Evolutionary conservation across 163 green algal genomes (phyloP), one percentile per base, ranked within the genome.

Genomic region (Prototheca wickerhamii): DNA sequence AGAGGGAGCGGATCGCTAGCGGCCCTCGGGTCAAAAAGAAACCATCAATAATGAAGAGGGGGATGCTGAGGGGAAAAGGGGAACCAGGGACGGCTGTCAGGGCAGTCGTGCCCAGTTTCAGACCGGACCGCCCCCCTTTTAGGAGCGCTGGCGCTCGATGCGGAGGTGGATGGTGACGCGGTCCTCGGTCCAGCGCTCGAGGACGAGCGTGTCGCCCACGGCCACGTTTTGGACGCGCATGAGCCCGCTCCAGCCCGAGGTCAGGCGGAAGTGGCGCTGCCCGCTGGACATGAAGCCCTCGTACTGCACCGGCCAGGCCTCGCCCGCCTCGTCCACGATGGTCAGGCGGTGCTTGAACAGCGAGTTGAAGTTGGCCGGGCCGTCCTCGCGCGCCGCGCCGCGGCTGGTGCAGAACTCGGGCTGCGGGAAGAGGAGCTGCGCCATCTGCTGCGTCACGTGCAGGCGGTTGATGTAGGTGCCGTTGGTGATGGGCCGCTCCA

Each of bases 111-210:
- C n/a, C n/a, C n/a, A n/a, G n/a, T n/a, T n/a, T n/a, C n/a, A n/a
- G n/a, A n/a, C n/a, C n/a, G n/a, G n/a, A n/a, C n/a, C n/a, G n/a
- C n/a, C n/a, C n/a, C n/a, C n/a, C n/a, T n/a, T n/a, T n/a, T n/a
- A n/a, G n/a, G n/a, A n/a, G n/a, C 6, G 51, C 51, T 18, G 51
- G n/a, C 26, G 26, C 5, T 35, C 25, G 65, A 72, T 66, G 49
- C 53, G 31, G 30, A 80, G 57, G 53, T 73, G 73, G 46, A 80
- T 65, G 35, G 64, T 40, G 34, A 44, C 68, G 2, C 71, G 52
- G 63, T 80, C 73, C 1, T 76, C 51, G 0, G 73, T 76, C 73
- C 73, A 80, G 26, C 73, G 59, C 71, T 80, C 70, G 4, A 80
- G 64, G 3, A 80, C 60, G 7, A 80, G 54, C 1, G 68, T 68